These are phyloP conservation scores for Penicillium sp. DNA, from an alignment of 2,329 filamentous ascomycete species.

Conservation along the genomic window DNA sequence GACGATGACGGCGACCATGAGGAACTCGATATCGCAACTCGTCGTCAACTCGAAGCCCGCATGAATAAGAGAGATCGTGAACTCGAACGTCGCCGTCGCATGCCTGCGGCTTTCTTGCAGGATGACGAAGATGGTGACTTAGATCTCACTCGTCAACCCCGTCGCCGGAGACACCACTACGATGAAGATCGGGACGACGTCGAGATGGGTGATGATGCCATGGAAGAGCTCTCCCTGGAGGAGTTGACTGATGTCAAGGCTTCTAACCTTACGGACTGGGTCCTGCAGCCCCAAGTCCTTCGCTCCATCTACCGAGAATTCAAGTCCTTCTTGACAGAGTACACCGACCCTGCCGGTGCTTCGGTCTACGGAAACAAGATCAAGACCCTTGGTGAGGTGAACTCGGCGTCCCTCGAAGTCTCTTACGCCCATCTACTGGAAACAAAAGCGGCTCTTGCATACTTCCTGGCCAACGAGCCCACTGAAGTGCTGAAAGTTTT, in stretches of 20 bases:
- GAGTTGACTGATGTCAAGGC: slow-evolving; percentile 89
- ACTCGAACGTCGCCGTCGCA: slow-evolving; percentile 48
- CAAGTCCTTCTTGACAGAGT: slow-evolving; percentile 93
- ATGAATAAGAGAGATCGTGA: slow-evolving; percentile 56
- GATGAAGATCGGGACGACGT: slow-evolving; percentile 87
- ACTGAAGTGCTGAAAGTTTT: slow-evolving; percentile 91
- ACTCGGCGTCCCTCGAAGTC: slow-evolving; percentile 90
- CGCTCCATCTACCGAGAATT: slow-evolving; percentile 92
- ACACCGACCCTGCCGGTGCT: slow-evolving; percentile 75
- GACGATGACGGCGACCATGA: slow-evolving; percentile 59
- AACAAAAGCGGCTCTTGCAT: slow-evolving; percentile 85
- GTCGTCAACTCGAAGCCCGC: slow-evolving; percentile 54
- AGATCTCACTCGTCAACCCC: slow-evolving; percentile 75
- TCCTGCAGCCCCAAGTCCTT: slow-evolving; percentile 79
- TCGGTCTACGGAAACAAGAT: slow-evolving; percentile 95
- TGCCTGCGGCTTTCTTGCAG: slow-evolving; percentile 56
- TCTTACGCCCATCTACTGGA: slow-evolving; percentile 87
- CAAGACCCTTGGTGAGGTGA: slow-evolving; percentile 85
- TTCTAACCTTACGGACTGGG: slow-evolving; percentile 87
- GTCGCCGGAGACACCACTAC: slow-evolving; percentile 77
- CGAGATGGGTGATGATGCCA: slow-evolving; percentile 82
- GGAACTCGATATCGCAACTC: slow-evolving; percentile 49
- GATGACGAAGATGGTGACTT: slow-evolving; percentile 75
- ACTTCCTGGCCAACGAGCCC: slow-evolving; percentile 90
- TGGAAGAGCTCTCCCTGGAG: slow-evolving; percentile 89